phyloP scores from a whole-genome alignment of 805 yeast genomes.

The Gaillardinia entomophila region DNA sequence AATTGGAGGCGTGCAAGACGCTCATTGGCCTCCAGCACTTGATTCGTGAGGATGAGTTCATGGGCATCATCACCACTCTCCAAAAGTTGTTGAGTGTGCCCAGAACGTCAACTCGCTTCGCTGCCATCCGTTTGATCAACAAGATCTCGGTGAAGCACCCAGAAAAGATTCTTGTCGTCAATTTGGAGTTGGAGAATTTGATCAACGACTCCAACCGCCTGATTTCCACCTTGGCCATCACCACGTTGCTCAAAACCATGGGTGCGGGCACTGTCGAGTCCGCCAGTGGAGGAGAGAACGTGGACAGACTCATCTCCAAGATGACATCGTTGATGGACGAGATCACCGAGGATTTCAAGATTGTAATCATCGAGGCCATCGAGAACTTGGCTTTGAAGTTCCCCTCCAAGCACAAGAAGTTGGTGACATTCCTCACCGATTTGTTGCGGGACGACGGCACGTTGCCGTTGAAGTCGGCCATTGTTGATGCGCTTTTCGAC shows the following conservation, averaged over 20 bases:
- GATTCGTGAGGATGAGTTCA: slow-evolving; percentile 59
- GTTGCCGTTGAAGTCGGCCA: slow-evolving; percentile 73
- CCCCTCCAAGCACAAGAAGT: slow-evolving; percentile 81
- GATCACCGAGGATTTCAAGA: slow-evolving; percentile 91
- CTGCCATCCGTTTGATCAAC: slow-evolving; percentile 88
- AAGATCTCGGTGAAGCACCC: slow-evolving; percentile 79
- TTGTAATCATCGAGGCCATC: slow-evolving; percentile 92
- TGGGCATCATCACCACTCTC: slow-evolving; percentile 65
- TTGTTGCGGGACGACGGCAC: slow-evolving; percentile 90
- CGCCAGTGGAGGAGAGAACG: slow-evolving; percentile 49
- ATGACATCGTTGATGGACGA: slow-evolving; percentile 87
- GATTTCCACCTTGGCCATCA: slow-evolving; percentile 93
- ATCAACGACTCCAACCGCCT: slow-evolving; percentile 87
- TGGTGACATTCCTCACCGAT: slow-evolving; percentile 77
- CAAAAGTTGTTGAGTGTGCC: slow-evolving; percentile 81
- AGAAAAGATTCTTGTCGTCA: slow-evolving; percentile 71
- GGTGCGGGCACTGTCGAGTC: slow-evolving; percentile 51
- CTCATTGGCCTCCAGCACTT: slow-evolving; percentile 48
- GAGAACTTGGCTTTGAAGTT: slow-evolving; percentile 87
- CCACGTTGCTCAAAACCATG: slow-evolving; percentile 92
- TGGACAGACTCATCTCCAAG: slow-evolving; percentile 82
- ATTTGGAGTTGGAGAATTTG: slow-evolving; percentile 77
- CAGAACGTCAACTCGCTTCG: slow-evolving; percentile 82
- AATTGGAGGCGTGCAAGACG: slow-evolving; percentile 84
- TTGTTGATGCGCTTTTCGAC: slow-evolving; percentile 90